These are phyloP conservation scores for Pseudocercospora vitis DNA, from an alignment of 2,329 filamentous ascomycete genomes.

Conservation along the genomic window DNA sequence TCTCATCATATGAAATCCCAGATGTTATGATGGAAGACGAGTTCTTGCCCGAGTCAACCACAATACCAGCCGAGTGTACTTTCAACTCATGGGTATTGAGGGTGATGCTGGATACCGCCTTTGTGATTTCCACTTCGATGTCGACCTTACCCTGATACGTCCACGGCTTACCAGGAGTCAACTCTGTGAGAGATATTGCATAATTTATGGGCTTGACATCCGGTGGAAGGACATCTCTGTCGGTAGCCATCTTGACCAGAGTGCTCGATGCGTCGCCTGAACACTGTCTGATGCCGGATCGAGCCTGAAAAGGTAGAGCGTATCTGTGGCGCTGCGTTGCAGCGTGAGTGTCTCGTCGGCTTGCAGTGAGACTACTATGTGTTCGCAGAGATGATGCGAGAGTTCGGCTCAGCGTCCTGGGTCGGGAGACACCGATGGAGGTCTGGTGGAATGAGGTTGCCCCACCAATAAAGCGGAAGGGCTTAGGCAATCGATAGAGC, in stretches of 20 bases:
- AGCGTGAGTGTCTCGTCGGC: neutral
- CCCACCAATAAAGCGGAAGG: conserved; percentile 1
- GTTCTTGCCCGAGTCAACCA: conserved; percentile 58
- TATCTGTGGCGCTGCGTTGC: neutral
- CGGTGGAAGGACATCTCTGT: conserved; percentile 48
- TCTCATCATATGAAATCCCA: conserved; percentile 75
- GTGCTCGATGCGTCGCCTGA: conserved; percentile 37
- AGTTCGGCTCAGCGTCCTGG: conserved; percentile 1
- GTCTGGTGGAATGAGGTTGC: neutral
- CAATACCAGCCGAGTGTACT: conserved; percentile 66
- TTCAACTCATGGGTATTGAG: conserved; percentile 85
- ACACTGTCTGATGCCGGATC: conserved; percentile 25
- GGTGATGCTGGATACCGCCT: conserved; percentile 72
- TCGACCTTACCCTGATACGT: conserved; percentile 82
- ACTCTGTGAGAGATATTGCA: conserved; percentile 73
- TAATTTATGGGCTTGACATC: conserved; percentile 82
- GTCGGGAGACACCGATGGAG: neutral
- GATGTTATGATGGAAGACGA: conserved; percentile 61
- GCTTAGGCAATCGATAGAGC: conserved; percentile 1
- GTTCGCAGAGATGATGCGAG: neutral
- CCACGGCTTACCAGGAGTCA: conserved; percentile 72
- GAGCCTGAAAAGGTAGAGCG: neutral
- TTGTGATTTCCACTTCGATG: conserved; percentile 72
- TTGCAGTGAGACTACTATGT: neutral
- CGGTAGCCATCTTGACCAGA: conserved; percentile 45